Evolutionary conservation across 2,329 filamentous ascomycete genomes (phyloP).

Genomic region (Whalleya microplaca): DNA sequence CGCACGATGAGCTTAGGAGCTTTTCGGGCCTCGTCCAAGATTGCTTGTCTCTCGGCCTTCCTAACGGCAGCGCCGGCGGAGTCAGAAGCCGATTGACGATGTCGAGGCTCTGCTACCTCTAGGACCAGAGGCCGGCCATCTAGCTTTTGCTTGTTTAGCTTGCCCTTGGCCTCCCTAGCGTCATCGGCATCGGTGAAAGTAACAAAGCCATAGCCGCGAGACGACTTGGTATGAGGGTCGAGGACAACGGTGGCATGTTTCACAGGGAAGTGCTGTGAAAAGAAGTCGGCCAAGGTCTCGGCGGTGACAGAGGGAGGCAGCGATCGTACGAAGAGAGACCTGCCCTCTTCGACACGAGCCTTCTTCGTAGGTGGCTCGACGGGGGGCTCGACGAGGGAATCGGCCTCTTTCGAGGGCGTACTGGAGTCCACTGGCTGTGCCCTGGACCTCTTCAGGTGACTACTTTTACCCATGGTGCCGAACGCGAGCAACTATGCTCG

Average conservation of each 20-base stretch:
- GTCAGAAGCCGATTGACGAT: constrained; percentile 52
- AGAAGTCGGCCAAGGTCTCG: constrained; percentile 82
- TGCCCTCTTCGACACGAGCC: constrained; percentile 60
- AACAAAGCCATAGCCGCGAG: constrained; percentile 93
- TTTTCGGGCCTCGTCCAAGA: constrained; percentile 62
- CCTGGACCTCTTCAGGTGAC: constrained; percentile 29
- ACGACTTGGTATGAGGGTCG: constrained; percentile 83
- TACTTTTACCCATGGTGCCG: constrained; percentile 25
- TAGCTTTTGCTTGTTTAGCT: constrained; percentile 78
- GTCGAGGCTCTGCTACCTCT: constrained; percentile 84
- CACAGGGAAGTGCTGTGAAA: constrained; percentile 91
- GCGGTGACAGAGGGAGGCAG: constrained; percentile 78
- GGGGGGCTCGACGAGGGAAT: constrained; percentile 36
- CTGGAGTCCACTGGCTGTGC: constrained; percentile 16
- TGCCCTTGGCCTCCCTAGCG: constrained; percentile 76
- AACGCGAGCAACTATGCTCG: not conserved
- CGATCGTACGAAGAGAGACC: constrained; percentile 88
- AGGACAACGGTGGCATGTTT: constrained; percentile 94
- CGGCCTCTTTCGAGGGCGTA: constrained; percentile 26
- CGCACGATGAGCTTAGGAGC: constrained; percentile 83
- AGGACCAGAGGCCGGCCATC: constrained; percentile 82
- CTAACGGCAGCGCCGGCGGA: constrained; percentile 54
- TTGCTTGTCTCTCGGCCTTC: constrained; percentile 61
- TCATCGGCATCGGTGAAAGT: constrained; percentile 95
- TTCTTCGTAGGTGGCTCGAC: constrained; percentile 54